Evolutionary conservation across 1,284 basidiomycete species (phyloP), one percentile per base, ranked within the genome.

Genomic region (Sphaerobolus stellatus): DNA sequence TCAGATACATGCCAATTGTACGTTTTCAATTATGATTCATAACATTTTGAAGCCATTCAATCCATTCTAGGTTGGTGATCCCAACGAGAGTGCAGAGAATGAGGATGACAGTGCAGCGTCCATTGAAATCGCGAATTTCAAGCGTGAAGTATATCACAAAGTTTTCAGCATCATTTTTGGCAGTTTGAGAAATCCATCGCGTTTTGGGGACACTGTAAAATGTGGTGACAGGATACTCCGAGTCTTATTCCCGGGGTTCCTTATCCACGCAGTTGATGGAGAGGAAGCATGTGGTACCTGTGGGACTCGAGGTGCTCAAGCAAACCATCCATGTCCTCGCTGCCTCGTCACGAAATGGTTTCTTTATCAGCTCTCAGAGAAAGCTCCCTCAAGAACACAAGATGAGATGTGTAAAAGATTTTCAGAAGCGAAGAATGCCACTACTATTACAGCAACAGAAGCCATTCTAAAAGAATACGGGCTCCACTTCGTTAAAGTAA

Each of bases 221-320:
- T 71, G 67, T 47, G 57, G 53, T 18, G 67, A 68, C 36, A 34
- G 33, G 5, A 52, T 59, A 5, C 58, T 38, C 5, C 61, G 61
- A 4, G 52, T 66, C 13, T 52, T 63, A 11, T 58, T 68, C 47
- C 67, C 67, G 2, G 65, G 67, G 0, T 53, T 70, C 47, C 58
- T 63, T 1, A 66, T 68, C 49, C 58, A 62, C 36, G 64, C 62
- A 13, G 57, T 70, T 44, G 69, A 71, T 44, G 64, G 57, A 18
- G 67, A 71, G 52, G 68, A 69, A 55, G 62, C 61, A n/a, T 27
- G 59, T 5, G 59, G 63, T 29, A 65, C 63, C 22, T 62, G 61
- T 40, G 62, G 56, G 3, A 64, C 60, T 52, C 62, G 56, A 22
- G 62, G 57, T 36, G 58, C 60, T 25, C 52, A 9, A 13, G 64